Evolutionary conservation across 805 yeast species (phyloP).

Genomic region (Candida sanyiensis): DNA sequence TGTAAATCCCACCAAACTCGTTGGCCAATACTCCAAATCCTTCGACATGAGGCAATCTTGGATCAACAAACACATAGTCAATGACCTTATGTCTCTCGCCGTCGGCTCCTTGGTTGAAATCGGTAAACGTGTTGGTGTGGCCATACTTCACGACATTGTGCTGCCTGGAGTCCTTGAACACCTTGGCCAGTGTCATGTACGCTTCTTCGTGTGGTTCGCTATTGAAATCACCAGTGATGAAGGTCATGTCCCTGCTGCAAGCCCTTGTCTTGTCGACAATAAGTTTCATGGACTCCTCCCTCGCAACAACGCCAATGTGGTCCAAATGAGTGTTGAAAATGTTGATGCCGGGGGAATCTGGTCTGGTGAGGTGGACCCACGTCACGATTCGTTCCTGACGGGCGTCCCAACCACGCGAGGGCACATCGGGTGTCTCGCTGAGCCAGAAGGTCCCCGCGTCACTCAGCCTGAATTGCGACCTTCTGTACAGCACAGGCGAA

Average conservation of each 20-base stretch:
- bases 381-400: conserved; percentile 36
- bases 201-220: conserved; percentile 39
- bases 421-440: conserved; percentile 47
- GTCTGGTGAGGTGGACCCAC: conserved; percentile 27
- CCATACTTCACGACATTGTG: conserved; percentile 34
- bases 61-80: conserved; percentile 25
- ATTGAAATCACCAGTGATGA: conserved; percentile 56
- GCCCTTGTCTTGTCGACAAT: conserved; percentile 33
- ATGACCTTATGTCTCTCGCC: conserved; percentile 27
- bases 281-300: conserved; percentile 40
- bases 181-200: conserved; percentile 33
- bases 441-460: conserved; percentile 46
- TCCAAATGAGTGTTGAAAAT: conserved; percentile 48
- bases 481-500: conserved; percentile 41
- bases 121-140: conserved; percentile 40
- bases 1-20: conserved; percentile 25
- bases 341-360: conserved; percentile 18
- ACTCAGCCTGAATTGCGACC: conserved; percentile 33
- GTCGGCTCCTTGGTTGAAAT: conserved; percentile 31
- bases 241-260: conserved; percentile 32
- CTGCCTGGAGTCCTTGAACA: conserved; percentile 34
- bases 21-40: conserved; percentile 37
- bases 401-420: conserved; percentile 49
- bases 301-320: conserved; percentile 40
- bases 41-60: conserved; percentile 11